Base-by-base conservation (phyloP, 768 basidiomycete species). In the Trametes elegans region DNA sequence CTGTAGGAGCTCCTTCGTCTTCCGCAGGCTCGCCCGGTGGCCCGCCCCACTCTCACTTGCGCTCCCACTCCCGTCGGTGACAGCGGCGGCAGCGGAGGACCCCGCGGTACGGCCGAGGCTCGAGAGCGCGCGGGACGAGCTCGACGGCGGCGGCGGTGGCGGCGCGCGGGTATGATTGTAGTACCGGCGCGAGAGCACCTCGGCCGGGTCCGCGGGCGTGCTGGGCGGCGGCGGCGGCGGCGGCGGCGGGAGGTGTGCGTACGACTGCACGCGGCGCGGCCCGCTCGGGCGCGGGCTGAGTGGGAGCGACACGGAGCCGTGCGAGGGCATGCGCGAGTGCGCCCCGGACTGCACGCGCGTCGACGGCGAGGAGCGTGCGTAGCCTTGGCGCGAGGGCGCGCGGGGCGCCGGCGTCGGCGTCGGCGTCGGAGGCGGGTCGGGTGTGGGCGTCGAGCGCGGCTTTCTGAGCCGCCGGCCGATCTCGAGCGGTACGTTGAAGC, bases 111-210 rank as follows among this genome's bases (percentile, higher is more conserved):
- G n/a, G n/a, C n/a, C n/a, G n/a, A n/a, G n/a, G n/a, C n/a, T n/a
- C n/a, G 27, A 42, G 34, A n/a, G 35, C 29, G 31, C 13, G 3
- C 53, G 45, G 40, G 29, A 21, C 44, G 49, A 32, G 29, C 36
- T 40, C 11, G 35, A 28, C 29, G 50, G n/a, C 10, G 45, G 18
- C 31, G 59, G 21, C 18, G n/a, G n/a, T 31, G 16, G 39, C 46
- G 18, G 40, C 28, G n/a, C 19, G 34, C n/a, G 38, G 7, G 41
- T 34, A 55, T 68, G 67, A 58, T 70, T 70, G 63, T 66, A 70
- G 40, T 56, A 40, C 38, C 49, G 28, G 5, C 69, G 65, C 41
- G 69, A 62, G 49, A 70, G 69, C 13, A 70, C 69, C 39, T 64
- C 63, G 2, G 48, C 50, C 1, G 71, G 66, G 47, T 52, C 47